Base-by-base conservation (phyloP, 192 early-diverging fungal genomes). In the Backusella luteola region DNA sequence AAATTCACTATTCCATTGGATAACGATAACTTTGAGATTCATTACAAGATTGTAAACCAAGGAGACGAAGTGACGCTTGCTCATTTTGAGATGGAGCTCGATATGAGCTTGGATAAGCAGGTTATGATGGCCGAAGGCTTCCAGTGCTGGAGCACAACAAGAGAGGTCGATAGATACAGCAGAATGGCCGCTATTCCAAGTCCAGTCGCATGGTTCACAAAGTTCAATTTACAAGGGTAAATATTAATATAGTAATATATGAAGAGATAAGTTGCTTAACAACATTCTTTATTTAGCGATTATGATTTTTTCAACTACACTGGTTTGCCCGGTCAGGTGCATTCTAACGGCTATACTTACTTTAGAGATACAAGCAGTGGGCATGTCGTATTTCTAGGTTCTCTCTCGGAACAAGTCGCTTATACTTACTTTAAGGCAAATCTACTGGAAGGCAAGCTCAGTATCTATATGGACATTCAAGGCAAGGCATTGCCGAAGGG, bases 61-160 rank as follows among this genome's bases (percentile, higher is more conserved):
- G 42, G 38, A 14, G 49, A 39, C 15, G 35, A 35, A 2, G 44
- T 81, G 2, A 23, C 41, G 6, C 32, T 81, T n/a, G 38, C 69
- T 29, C 67, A 77, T 29, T 44, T 81, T 7, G 70, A 72, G 42
- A 59, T 76, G 34, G 36, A 35, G 15, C 53, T 74, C 36, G 56
- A 73, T 14, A 38, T 79, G 21, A 49, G 66, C 71, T n/a, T 79
- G 23, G 67, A 76, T 2, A 75, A 73, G 11, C 78, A 84, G 26
- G 23, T 63, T 35, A 67, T 85, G 74, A 76, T 87, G 69, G 85
- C 86, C 8, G 85, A 87, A 46, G 86, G 86, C n/a, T 87, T 80
- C 38, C 83, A 87, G 66, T 80, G 83, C 71, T 87, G 86, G 86
- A 85, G 83, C 23, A 66, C 71, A 42, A 71, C 78, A 5, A 74